Base-by-base conservation (phyloP, 768 basidiomycete species). In the Amanita brunnescens region DNA sequence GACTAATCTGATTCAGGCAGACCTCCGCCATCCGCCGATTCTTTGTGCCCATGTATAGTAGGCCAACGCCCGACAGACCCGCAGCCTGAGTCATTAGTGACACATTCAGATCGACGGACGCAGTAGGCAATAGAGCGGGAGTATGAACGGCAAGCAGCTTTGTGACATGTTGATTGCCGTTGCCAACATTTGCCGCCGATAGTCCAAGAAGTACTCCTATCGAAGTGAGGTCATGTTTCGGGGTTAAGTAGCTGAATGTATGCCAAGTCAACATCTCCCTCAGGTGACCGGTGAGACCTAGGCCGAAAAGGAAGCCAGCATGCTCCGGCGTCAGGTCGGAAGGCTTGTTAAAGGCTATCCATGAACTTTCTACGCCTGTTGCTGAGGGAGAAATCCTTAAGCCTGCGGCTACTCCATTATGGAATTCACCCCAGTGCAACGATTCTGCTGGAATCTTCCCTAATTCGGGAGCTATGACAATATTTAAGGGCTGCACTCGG, bases 311-410 rank as follows among this genome's bases (percentile, higher is more conserved):
- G 69, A 97, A 93, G 2, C 96, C 96, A n/a, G 93, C 96, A 62
- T 98, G 96, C 60, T 92, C 85, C 0, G 94, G 83, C 4, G 88
- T 93, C 48, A 94, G 76, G 40, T 94, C 89, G 0, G 82, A 76
- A 0, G 96, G 95, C 59, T 88, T 90, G 67, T 98, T 95, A 75
- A 94, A 97, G 12, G 87, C 84, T 48, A 96, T 92, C 91, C 94
- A 97, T 0, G 92, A 91, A 59, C 88, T 90, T 62, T 96, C 91
- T 38, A 98, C 78, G 8, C 81, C 81, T 43, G 71, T 67, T 7
- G 85, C 78, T n/a, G 79, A 76, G 0, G 88, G 81, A 0, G 86
- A 82, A 45, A 97, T 81, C 6, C 90, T 83, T 39, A 99, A 66
- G 2, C 87, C 96, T 3, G 91, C 89, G 6, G 92, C 91, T 0